Conservation (phyloP, 768 basidiomycete genomes). For the Podaxis rugospora region DNA sequence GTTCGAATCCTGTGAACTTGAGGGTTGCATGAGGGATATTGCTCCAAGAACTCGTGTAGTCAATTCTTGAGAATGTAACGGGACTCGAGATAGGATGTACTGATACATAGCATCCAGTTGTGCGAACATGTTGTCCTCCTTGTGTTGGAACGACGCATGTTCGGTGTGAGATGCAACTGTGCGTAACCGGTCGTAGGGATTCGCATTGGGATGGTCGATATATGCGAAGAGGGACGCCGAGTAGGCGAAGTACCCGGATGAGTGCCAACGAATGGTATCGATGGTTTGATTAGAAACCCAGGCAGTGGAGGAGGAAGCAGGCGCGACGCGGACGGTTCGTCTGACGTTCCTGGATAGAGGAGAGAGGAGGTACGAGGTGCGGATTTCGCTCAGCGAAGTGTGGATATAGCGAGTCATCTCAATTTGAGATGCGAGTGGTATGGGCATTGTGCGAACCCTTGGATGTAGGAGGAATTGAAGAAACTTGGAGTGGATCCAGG, state of each 20-base stretch:
- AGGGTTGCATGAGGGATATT: slow-evolving; percentile 4
- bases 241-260: neutral
- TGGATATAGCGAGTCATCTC: neutral
- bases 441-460: neutral
- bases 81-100: neutral
- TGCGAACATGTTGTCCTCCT: neutral
- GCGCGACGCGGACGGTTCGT: neutral
- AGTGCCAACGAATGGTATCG: neutral
- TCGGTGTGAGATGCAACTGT: neutral
- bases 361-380: neutral
- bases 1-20: neutral
- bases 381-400: neutral
- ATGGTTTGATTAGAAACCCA: neutral
- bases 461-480: neutral
- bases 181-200: neutral
- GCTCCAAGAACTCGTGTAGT: neutral
- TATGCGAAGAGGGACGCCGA: neutral
- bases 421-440: neutral
- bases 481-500: slow-evolving; percentile 1
- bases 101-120: neutral
- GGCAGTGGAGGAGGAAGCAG: neutral
- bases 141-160: neutral
- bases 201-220: neutral
- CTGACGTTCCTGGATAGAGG: neutral
- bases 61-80: neutral